Conservation (phyloP, 495 filamentous ascomycete species). For the Letharia columbiana region DNA sequence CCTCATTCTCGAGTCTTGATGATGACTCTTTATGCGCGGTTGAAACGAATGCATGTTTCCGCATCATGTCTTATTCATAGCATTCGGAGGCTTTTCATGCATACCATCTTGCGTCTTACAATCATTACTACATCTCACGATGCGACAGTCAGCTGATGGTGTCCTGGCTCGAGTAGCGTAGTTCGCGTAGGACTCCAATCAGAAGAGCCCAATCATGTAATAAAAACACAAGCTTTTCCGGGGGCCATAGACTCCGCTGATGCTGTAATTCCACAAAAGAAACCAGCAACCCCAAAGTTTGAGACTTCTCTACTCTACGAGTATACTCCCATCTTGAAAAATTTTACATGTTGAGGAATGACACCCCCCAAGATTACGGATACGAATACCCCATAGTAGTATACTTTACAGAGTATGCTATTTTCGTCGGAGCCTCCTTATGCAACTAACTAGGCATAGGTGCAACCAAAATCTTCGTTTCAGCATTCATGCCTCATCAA, state of each 20-base stretch:
- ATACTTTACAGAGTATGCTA: neutral
- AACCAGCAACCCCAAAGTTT: no score
- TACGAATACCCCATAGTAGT: no score
- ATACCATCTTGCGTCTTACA: neutral
- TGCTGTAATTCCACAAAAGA: no score
- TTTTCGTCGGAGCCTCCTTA: neutral
- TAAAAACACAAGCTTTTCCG: no score
- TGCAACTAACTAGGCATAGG: neutral
- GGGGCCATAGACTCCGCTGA: no score
- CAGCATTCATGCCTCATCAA: neutral
- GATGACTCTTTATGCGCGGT: neutral
- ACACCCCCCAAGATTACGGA: no score
- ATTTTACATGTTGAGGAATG: no score
- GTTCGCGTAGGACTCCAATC: neutral
- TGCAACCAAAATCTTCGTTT: neutral
- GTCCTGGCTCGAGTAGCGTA: neutral
- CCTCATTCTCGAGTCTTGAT: neutral
- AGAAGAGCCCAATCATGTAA: neutral
- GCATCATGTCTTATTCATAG: neutral
- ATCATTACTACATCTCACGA: no score
- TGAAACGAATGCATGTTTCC: neutral
- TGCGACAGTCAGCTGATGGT: neutral
- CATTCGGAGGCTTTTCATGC: neutral
- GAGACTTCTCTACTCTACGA: no score
- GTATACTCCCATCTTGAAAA: no score